Evolutionary conservation across 805 yeast species (phyloP).

Genomic region (Hanseniaspora meyeri): DNA sequence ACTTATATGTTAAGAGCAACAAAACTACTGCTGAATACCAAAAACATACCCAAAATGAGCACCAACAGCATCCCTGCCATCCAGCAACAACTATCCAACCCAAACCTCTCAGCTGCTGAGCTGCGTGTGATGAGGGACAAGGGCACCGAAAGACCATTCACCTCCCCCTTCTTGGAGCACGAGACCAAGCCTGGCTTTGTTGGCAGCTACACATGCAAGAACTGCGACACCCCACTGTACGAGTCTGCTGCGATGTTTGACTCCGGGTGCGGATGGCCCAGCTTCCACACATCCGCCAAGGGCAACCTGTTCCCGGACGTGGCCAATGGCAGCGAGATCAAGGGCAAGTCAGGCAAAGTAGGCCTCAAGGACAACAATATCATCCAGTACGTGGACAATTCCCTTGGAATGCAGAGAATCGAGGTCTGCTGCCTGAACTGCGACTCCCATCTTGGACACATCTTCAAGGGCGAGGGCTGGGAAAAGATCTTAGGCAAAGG

Average conservation of each 20-base stretch:
- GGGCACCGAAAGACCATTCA: slow-evolving; percentile 35
- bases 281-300: slow-evolving; percentile 70
- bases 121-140: slow-evolving; percentile 63
- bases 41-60: background rate
- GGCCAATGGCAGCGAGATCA: background rate
- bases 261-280: slow-evolving; percentile 97
- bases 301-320: slow-evolving; percentile 29
- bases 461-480: slow-evolving; percentile 88
- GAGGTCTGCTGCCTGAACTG: slow-evolving; percentile 84
- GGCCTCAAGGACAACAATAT: slow-evolving; percentile 41
- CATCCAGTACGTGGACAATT: slow-evolving; percentile 43
- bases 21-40: background rate
- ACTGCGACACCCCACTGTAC: slow-evolving; percentile 70
- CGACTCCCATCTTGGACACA: slow-evolving; percentile 92
- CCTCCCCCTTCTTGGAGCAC: slow-evolving; percentile 21
- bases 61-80: background rate
- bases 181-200: slow-evolving; percentile 14
- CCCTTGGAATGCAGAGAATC: slow-evolving; percentile 68
- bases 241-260: slow-evolving; percentile 69
- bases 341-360: slow-evolving; percentile 4
- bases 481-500: slow-evolving; percentile 33
- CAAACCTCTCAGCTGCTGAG: slow-evolving; percentile 62
- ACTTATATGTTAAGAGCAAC: background rate
- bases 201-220: slow-evolving; percentile 78
- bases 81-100: slow-evolving; percentile 34